Conservation (phyloP, 768 basidiomycete species). For the Rhodotorula taiwanensis region DNA sequence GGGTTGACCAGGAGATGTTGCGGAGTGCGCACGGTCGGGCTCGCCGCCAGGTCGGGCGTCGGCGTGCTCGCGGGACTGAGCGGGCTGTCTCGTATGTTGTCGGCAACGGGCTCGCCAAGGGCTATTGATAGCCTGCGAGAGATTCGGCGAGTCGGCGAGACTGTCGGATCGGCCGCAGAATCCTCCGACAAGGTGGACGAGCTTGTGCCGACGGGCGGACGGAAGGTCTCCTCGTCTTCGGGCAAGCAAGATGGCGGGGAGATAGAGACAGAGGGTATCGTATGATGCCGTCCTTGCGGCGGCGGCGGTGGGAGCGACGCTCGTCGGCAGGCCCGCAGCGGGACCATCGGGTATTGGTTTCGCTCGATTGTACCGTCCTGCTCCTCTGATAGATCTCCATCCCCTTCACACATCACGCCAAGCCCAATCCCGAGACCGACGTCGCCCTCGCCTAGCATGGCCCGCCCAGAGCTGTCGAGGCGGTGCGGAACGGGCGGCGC, state of each 20-base stretch:
- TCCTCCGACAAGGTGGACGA: constrained; percentile 9
- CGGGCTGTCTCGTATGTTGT: neutral
- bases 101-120: neutral
- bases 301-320: neutral
- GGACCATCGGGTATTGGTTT: neutral
- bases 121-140: constrained; percentile 13
- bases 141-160: constrained; percentile 18
- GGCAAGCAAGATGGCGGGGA: neutral
- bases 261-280: constrained; percentile 25
- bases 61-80: neutral
- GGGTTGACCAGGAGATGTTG: constrained; percentile 19
- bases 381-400: too few species aligned
- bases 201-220: constrained; percentile 5
- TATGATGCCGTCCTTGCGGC: neutral
- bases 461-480: neutral
- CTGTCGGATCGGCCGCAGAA: constrained; percentile 23
- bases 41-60: neutral
- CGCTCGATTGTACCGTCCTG: too few species aligned
- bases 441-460: too few species aligned
- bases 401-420: too few species aligned
- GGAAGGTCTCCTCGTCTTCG: constrained; percentile 10
- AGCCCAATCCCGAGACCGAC: constrained; percentile 24
- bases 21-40: constrained; percentile 16
- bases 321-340: neutral
- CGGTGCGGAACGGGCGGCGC: constrained; percentile 7